A percentile compares a stretch with the other conserved stretches of the same genome.
Conservation (phyloP, 1,139 yeast genomes). For the Taiozyma sp. region DNA sequence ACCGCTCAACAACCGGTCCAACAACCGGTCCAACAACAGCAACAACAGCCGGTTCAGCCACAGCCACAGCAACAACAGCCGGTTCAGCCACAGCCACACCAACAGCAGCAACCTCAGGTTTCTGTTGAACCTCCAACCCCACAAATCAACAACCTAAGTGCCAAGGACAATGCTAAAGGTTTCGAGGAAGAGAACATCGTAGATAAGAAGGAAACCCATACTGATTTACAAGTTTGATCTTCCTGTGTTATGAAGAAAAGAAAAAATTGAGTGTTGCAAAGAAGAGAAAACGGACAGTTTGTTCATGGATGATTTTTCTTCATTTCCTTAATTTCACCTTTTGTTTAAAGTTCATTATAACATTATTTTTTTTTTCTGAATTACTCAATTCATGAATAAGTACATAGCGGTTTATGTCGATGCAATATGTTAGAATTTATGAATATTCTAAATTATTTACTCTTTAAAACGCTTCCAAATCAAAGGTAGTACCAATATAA, state of each 20-base stretch:
- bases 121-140: constrained; percentile 15
- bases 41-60: constrained; percentile 1
- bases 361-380: no score
- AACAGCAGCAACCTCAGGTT: constrained; percentile 7
- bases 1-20: background rate
- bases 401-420: background rate
- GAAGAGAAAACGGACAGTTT: background rate
- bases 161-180: background rate
- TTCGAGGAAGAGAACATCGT: constrained; percentile 7
- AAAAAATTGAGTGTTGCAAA: background rate
- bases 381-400: background rate
- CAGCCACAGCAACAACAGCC: constrained; percentile 6
- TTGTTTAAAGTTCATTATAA: background rate
- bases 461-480: background rate
- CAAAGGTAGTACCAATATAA: background rate
- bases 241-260: background rate
- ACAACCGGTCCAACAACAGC: constrained; percentile 1
- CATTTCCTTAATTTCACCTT: background rate
- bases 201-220: constrained; percentile 22
- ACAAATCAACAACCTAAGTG: background rate
- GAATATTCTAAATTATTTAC: background rate
- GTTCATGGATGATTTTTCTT: background rate
- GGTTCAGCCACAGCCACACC: constrained; percentile 1
- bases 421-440: no score
- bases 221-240: constrained; percentile 1